phyloP scores from a whole-genome alignment of 208 protist species.

The Porcisia deanei region DNA sequence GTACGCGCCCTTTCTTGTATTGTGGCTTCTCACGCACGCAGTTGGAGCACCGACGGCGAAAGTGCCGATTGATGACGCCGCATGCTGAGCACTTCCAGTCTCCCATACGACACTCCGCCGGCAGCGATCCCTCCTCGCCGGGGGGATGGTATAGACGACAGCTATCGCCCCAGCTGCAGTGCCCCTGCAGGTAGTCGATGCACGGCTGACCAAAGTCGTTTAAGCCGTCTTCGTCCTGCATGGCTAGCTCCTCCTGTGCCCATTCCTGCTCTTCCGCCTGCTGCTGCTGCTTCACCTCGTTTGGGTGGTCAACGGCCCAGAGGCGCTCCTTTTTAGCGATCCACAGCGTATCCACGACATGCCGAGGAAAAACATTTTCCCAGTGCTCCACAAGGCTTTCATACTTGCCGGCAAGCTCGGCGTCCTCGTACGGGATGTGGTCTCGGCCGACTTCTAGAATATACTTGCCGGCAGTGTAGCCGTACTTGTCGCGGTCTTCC shows the following conservation, averaged over 20 bases:
- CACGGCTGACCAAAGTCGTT: constrained; percentile 92
- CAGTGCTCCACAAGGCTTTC: constrained; percentile 91
- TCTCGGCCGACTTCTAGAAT: constrained; percentile 88
- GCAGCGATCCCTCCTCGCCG: constrained; percentile 86
- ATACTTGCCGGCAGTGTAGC: constrained; percentile 80
- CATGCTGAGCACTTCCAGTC: constrained; percentile 92
- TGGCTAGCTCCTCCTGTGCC: constrained; percentile 64
- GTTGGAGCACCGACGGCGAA: constrained; percentile 86
- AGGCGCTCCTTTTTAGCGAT: constrained; percentile 86
- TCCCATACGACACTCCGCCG: constrained; percentile 83
- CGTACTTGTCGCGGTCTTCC: constrained; percentile 86
- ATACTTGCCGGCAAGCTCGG: constrained; percentile 76
- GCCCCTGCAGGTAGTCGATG: constrained; percentile 91
- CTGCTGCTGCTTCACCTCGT: constrained; percentile 65
- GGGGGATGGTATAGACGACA: constrained; percentile 87
- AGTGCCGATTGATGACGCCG: constrained; percentile 93
- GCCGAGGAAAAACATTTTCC: constrained; percentile 84
- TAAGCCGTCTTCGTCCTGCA: constrained; percentile 86
- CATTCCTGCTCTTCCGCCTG: constrained; percentile 81
- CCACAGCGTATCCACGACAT: constrained; percentile 89
- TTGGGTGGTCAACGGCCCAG: constrained; percentile 77
- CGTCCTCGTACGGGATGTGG: constrained; percentile 90
- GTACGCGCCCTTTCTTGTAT: constrained; percentile 74
- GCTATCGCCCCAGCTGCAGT: constrained; percentile 75
- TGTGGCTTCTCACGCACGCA: constrained; percentile 91